Evolutionary conservation across 805 yeast species (phyloP), one percentile per base, ranked within the genome.

Genomic region (Yarrowia yakushimensis): DNA sequence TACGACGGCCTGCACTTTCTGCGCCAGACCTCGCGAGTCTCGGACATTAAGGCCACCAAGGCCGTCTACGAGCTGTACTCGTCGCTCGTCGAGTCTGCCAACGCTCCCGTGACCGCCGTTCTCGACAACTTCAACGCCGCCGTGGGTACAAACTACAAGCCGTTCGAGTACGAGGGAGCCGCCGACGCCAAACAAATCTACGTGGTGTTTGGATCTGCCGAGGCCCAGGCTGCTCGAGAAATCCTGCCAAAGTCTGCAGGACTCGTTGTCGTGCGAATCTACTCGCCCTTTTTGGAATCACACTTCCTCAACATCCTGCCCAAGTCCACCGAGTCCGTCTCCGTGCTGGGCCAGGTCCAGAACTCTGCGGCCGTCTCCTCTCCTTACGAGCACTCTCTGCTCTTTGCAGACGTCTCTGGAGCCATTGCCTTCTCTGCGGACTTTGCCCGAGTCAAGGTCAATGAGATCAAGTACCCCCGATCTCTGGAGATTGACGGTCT

Each of bases 1-100:
- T 90, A 86, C 71, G 97, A 92, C 73, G 97, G 97, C 33, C 79
- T 88, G 13, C 80, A 84, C 59, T 85, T 82, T 63, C 71, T 82
- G 64, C 82, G 81, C 65, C 79, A 82, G 61, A 78, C 74, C 72
- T 76, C 81, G 66, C 65, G 67, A 41, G 63, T 66, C 25, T 54
- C 65, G 7, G 67, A 66, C 34, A 69, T 71, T 15, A 63, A 37
- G n/a, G 66, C 71, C 15, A 54, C 73, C 17, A 54, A 66, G 11
- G 46, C 41, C n/a, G 33, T 59, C n/a, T 42, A 42, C 54, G 54
- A 59, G 10, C 41, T 59, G 25, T 59, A 43, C 52, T 10, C 11
- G 20, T 59, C 62, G 9, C 43, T 59, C 25, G 34, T n/a, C 7
- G 41, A 9, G 3, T 23, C 36, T 20, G 39, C 33, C 34, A 18